phyloP scores from a whole-genome alignment of 2,329 filamentous ascomycete genomes.

The Bipolaris zeicola region DNA sequence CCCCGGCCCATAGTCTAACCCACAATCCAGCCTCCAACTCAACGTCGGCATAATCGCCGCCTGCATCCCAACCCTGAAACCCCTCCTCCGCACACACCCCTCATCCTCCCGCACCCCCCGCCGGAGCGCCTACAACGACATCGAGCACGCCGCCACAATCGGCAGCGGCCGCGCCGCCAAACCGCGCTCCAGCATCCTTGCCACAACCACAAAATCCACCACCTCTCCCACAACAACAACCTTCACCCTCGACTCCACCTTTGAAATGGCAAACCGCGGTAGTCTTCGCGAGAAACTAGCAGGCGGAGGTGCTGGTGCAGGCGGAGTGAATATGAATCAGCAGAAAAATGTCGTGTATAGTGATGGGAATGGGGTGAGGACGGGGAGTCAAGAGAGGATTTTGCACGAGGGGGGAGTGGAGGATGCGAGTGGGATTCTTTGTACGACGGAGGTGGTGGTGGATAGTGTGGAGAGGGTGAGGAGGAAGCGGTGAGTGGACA shows the following conservation, averaged over 20 bases:
- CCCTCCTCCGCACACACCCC: background rate
- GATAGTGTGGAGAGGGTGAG: background rate
- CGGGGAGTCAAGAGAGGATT: background rate
- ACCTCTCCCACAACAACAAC: background rate
- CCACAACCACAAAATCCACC: background rate
- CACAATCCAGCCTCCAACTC: conserved; percentile 1
- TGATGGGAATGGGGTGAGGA: background rate
- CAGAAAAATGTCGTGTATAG: background rate
- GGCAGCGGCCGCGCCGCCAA: background rate
- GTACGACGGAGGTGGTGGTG: conserved; percentile 3
- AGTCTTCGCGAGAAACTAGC: background rate
- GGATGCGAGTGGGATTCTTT: background rate
- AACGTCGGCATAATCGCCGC: conserved; percentile 9
- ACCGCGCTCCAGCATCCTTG: background rate
- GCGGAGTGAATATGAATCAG: too few relatives aligned
- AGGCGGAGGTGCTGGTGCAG: background rate
- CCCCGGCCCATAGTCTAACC: background rate
- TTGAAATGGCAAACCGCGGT: background rate
- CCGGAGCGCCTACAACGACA: background rate
- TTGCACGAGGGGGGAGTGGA: background rate
- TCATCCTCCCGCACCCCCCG: background rate
- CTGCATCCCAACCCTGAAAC: conserved; percentile 8
- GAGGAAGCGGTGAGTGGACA: background rate
- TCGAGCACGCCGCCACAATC: background rate
- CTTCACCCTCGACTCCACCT: background rate